phyloP scores from a whole-genome alignment of 2,329 filamentous ascomycete genomes.

The Xenoacremonium recifei region DNA sequence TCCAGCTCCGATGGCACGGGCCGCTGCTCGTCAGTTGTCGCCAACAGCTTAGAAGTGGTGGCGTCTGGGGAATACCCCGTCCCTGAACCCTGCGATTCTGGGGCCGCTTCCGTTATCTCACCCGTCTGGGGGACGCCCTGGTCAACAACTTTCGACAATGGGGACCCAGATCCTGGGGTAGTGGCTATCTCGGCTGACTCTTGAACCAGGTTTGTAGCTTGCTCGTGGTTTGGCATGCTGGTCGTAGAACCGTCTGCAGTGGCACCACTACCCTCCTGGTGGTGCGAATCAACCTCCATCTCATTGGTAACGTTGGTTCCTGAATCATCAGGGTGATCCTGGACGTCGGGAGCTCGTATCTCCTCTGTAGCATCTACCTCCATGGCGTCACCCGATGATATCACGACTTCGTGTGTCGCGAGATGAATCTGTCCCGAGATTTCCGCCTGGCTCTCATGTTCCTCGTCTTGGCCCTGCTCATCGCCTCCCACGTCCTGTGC shows the following conservation, averaged over 20 bases:
- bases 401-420: conserved; percentile 1
- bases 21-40: conserved; percentile 3
- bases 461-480: background rate
- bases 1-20: conserved; percentile 3
- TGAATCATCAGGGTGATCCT: conserved; percentile 2
- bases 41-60: conserved; percentile 6
- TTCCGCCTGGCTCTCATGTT: conserved; percentile 2
- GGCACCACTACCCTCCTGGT: conserved; percentile 8
- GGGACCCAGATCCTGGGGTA: conserved; percentile 10
- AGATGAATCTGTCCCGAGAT: conserved; percentile 1
- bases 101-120: conserved; percentile 3
- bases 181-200: conserved; percentile 5
- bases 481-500: conserved; percentile 4
- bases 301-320: conserved; percentile 9
- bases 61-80: conserved; percentile 12
- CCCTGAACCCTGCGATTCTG: conserved; percentile 5
- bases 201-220: conserved; percentile 3
- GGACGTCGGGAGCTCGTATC: background rate
- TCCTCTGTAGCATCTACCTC: conserved; percentile 16
- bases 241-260: conserved; percentile 4
- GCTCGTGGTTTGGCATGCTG: conserved; percentile 3
- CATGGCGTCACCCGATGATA: conserved; percentile 15
- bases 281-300: conserved; percentile 8
- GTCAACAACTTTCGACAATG: conserved; percentile 4
- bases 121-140: conserved; percentile 2